Evolutionary conservation across 768 basidiomycete species (phyloP), one percentile per base, ranked within the genome.

Genomic region (Boletus tomentosulus): DNA sequence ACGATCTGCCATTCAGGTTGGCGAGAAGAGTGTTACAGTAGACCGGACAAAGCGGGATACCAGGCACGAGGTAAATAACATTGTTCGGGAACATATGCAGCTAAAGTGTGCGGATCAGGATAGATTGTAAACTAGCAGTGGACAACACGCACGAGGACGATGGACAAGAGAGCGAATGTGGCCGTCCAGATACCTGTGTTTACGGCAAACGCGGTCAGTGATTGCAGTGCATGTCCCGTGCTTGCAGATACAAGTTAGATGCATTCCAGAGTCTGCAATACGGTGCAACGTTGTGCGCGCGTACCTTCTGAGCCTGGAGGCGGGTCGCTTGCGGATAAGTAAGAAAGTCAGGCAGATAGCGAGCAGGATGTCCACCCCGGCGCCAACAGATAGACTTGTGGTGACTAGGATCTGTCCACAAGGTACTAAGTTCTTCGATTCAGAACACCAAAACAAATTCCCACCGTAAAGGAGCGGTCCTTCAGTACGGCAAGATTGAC

Each of bases 151-250:
- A 58, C 85, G 75, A 12, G 79, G 78, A 54, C 80, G 8, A 45
- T 1, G 3, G 44, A 67, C 4, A 78, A 74, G 65, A 83, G 81
- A 4, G 75, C 69, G 5, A 62, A 67, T 0, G 78, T 78, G 57
- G 84, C 83, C 13, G 80, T 74, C 13, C 77, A 78, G 8, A 82
- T 74, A 2, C 79, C 73, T 1, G 55, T 50, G 19, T 54, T 50
- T 13, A 60, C 41, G 1, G 54, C 47, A 22, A 60, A 60, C 6
- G 60, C 11, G 0, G 3, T 38, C 11, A 62, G 54, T 5, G 47
- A 44, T 30, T 60, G 57, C 1, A 62, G 33, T 8, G 56, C 2
- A 25, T 50, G 43, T 2, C 9, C 37, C 25, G 55, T 60, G 2
- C 61, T 62, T 38, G 34, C 1, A 7, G 8, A 43, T 13, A 22